Percentiles rank a stretch among this genome's conserved stretches.
Conservation (phyloP, 805 yeast genomes). For the Saccharomycopsis fermentans region DNA sequence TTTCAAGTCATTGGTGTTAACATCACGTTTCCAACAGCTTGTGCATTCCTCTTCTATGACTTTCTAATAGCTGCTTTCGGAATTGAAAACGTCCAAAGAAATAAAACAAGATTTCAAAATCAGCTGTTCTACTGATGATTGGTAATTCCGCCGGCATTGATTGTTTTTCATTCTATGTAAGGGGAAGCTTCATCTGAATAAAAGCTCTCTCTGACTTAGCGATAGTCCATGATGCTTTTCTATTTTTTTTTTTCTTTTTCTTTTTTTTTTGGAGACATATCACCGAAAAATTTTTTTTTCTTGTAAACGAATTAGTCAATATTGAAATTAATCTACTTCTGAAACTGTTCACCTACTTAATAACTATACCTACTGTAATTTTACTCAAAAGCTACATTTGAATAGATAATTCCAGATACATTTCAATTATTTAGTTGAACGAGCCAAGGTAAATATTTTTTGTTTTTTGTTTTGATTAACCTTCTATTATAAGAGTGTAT, state of each 20-base stretch:
- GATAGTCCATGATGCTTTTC: background rate
- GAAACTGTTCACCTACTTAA: background rate
- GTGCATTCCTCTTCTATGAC: no score
- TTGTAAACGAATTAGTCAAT: background rate
- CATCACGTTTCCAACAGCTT: no score
- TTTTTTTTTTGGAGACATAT: background rate
- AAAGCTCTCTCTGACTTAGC: no score
- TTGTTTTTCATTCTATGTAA: no score
- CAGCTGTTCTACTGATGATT: no score
- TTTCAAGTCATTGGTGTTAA: no score
- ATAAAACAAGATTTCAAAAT: no score
- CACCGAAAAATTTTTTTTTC: background rate
- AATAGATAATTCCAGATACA: background rate
- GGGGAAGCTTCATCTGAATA: no score
- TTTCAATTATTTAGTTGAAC: background rate
- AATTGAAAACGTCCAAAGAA: no score
- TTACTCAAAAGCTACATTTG: background rate
- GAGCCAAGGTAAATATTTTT: background rate
- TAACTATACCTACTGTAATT: background rate
- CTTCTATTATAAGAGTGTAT: background rate
- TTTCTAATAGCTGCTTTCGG: no score
- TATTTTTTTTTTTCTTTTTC: background rate
- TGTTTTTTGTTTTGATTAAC: background rate
- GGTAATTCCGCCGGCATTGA: no score
- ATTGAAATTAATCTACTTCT: background rate